Conservation (phyloP, 148 eudicot genomes). For the Dysphania ambrosioides region DNA sequence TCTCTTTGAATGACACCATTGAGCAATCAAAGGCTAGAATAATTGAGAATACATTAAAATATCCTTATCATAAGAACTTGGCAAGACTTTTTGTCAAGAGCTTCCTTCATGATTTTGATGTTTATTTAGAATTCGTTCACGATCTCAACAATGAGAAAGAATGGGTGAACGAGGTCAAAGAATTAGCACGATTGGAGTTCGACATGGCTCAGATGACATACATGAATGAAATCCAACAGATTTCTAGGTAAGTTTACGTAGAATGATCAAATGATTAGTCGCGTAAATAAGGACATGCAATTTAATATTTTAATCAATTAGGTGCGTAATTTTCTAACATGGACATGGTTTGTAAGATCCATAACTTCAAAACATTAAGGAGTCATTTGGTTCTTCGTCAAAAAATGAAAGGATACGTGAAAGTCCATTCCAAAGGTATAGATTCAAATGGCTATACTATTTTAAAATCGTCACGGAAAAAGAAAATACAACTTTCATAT, state of each 20-base stretch:
- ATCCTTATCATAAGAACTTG: slow-evolving; percentile 41
- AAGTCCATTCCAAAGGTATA: no score
- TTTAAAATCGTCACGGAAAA: no score
- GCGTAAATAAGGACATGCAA: no score
- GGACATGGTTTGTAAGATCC: no score
- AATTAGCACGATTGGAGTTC: slow-evolving; percentile 30
- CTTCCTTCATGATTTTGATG: slow-evolving; percentile 16
- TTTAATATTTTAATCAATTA: no score
- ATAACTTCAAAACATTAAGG: no score
- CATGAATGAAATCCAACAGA: slow-evolving; percentile 13
- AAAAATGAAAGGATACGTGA: no score
- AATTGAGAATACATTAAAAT: slow-evolving; percentile 5
- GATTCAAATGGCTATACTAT: no score
- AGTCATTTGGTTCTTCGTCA: no score
- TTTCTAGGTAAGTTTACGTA: slow-evolving; percentile 17
- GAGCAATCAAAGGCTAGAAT: not conserved
- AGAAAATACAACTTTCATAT: no score
- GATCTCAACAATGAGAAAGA: not conserved
- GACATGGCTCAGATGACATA: not conserved
- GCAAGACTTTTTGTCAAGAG: slow-evolving; percentile 26
- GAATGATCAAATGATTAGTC: not conserved
- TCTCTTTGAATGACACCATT: not conserved
- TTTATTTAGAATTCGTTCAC: slow-evolving; percentile 8
- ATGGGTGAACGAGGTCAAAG: slow-evolving; percentile 31
- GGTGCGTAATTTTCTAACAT: no score